Evolutionary conservation across 306 rosid genomes (phyloP).

Genomic region (Sindora glabra): DNA sequence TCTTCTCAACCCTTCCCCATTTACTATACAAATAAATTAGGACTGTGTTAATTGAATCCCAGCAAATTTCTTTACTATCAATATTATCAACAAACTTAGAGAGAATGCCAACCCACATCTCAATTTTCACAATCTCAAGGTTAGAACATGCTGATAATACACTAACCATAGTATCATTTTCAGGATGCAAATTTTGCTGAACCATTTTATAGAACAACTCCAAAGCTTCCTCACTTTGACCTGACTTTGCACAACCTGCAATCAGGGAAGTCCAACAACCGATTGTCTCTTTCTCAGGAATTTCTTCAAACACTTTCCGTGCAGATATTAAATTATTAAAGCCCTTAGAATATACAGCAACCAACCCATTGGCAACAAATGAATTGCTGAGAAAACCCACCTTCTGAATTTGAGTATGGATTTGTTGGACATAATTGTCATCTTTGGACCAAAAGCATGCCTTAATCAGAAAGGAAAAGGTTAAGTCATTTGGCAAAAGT

Average conservation of each 20-base stretch:
- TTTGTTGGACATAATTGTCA: constrained; percentile 22
- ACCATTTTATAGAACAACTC: constrained; percentile 34
- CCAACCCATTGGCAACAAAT: constrained; percentile 35
- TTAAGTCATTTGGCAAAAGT: constrained; percentile 45
- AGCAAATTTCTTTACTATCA: neutral
- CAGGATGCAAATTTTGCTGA: constrained; percentile 32
- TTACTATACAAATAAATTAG: constrained; percentile 46
- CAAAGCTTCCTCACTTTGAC: constrained; percentile 36
- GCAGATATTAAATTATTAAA: constrained; percentile 32
- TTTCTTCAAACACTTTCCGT: constrained; percentile 48
- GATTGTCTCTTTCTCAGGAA: constrained; percentile 27
- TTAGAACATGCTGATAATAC: constrained; percentile 56
- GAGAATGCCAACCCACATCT: constrained; percentile 37
- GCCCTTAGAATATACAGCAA: constrained; percentile 31
- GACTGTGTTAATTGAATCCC: constrained; percentile 29
- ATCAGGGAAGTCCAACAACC: constrained; percentile 51
- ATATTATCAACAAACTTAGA: neutral
- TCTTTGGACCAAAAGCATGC: constrained; percentile 24
- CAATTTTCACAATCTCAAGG: constrained; percentile 31
- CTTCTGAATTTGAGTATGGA: constrained; percentile 40
- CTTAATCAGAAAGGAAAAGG: constrained; percentile 53
- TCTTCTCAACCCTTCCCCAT: constrained; percentile 37
- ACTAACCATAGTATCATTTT: constrained; percentile 42
- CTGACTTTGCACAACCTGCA: constrained; percentile 36
- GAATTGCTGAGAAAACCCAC: constrained; percentile 28